A percentile compares a stretch with the other conserved stretches of the same genome.
phyloP scores from a whole-genome alignment of 495 filamentous ascomycete species.

The Podospora tetraspora region DNA sequence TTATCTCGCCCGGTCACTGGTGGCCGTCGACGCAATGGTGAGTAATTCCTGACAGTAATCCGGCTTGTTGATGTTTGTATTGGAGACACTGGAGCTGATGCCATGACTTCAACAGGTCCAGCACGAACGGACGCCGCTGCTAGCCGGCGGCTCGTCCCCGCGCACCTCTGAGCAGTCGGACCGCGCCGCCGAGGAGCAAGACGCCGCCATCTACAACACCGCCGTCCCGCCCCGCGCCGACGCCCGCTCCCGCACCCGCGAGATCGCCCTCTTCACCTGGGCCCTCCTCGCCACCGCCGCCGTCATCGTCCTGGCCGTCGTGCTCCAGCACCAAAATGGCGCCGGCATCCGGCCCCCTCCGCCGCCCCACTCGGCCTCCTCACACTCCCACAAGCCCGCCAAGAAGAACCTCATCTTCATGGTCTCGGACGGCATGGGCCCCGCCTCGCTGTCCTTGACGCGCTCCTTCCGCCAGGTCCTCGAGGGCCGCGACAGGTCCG shows the following conservation, averaged over 20 bases:
- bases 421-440: constrained; percentile 98
- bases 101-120: not conserved
- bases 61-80: not conserved
- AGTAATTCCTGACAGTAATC: not conserved
- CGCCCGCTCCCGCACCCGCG: constrained; percentile 29
- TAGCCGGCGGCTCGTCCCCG: constrained; percentile 21
- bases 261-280: constrained; percentile 78
- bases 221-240: not conserved
- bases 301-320: constrained; percentile 67
- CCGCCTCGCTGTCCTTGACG: constrained; percentile 79
- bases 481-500: constrained; percentile 58
- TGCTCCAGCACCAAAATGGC: constrained; percentile 60
- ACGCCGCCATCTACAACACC: constrained; percentile 26
- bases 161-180: constrained; percentile 22
- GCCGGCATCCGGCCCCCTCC: constrained; percentile 18
- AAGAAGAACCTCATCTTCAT: constrained; percentile 96
- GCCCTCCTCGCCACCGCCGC: constrained; percentile 78
- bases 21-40: constrained; percentile 13
- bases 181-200: constrained; percentile 27
- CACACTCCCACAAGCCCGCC: constrained; percentile 66
- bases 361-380: constrained; percentile 30
- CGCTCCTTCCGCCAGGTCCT: constrained; percentile 70
- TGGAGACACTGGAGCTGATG: not conserved
- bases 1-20: not conserved
- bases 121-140: constrained; percentile 30